Percentiles rank a stretch among this genome's conserved stretches.
Conservation (phyloP, 257 asterid species). For the Salvia miltiorrhiza region DNA sequence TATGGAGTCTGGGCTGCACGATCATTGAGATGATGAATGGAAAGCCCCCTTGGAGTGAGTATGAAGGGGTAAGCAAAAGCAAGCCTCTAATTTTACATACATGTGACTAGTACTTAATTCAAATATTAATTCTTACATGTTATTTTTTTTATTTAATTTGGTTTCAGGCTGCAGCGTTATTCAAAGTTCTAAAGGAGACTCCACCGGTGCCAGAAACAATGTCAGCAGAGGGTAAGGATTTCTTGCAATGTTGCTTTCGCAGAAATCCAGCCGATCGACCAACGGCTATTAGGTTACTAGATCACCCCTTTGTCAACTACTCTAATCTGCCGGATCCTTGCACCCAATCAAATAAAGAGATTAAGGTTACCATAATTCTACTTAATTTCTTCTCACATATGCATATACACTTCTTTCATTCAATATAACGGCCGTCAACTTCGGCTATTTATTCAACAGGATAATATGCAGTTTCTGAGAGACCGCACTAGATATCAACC, state of each 20-base stretch:
- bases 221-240: conserved; percentile 82
- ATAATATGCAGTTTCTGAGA: conserved; percentile 25
- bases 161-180: conserved; percentile 81
- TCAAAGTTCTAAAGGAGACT: conserved; percentile 70
- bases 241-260: conserved; percentile 59
- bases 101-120: no score
- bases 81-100: no score
- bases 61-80: conserved; percentile 86
- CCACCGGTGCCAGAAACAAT: conserved; percentile 76
- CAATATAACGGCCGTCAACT: no score
- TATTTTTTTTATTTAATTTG: background rate
- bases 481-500: conserved; percentile 28
- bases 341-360: conserved; percentile 20
- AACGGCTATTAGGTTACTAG: conserved; percentile 58
- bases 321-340: background rate
- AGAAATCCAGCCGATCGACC: conserved; percentile 88
- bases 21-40: conserved; percentile 87
- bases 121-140: no score
- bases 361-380: background rate
- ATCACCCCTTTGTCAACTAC: conserved; percentile 61
- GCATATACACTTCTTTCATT: no score
- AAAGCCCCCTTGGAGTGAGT: conserved; percentile 95
- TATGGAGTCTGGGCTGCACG: conserved; percentile 97
- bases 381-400: no score
- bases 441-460: conserved; percentile 32